These are phyloP conservation scores for Platismatia glauca DNA, from an alignment of 495 filamentous ascomycete genomes.

Conservation along the genomic window DNA sequence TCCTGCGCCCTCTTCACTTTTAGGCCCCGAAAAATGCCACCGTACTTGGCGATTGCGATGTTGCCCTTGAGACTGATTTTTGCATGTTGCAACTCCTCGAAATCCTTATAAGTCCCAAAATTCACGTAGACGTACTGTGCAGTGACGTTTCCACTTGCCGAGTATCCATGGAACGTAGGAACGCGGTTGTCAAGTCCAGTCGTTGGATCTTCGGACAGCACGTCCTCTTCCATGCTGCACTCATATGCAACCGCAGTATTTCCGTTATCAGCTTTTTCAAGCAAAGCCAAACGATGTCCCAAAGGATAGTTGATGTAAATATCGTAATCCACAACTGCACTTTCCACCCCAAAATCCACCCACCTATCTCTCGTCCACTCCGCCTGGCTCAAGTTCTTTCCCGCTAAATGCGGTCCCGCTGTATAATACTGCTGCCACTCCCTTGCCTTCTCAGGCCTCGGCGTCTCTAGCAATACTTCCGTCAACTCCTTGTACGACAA, in stretches of 20 bases:
- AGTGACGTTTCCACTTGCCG: constrained; percentile 82
- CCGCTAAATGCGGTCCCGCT: constrained; percentile 74
- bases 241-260: constrained; percentile 44
- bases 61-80: constrained; percentile 73
- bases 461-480: constrained; percentile 60
- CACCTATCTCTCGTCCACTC: constrained; percentile 81
- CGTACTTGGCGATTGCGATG: constrained; percentile 81
- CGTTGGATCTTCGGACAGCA: constrained; percentile 76
- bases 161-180: constrained; percentile 94
- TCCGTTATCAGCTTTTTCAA: constrained; percentile 40
- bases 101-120: constrained; percentile 79
- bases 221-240: constrained; percentile 75
- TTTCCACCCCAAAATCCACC: constrained; percentile 73
- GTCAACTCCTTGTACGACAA: constrained; percentile 59
- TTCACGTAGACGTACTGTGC: constrained; percentile 78
- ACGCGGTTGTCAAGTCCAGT: constrained; percentile 62
- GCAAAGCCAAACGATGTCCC: constrained; percentile 66
- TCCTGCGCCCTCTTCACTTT: constrained; percentile 92
- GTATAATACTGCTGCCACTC: constrained; percentile 94
- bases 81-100: constrained; percentile 67
- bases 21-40: constrained; percentile 75
- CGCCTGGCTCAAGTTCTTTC: constrained; percentile 79
- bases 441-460: constrained; percentile 54
- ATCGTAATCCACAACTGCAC: constrained; percentile 71
- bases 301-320: constrained; percentile 86